Percentiles rank a stretch among this genome's conserved stretches.
phyloP scores from a whole-genome alignment of 306 rosid species.

The barrel medic (Medicago truncatula) region MtrunA17r5.0-ANR NC_053045.1:46758501-46759000 shows the following conservation, averaged over 20 bases:
- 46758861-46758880: slow-evolving; percentile 57
- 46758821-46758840: background rate
- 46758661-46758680: slow-evolving; percentile 1
- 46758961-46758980: slow-evolving; percentile 57
- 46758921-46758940: slow-evolving; percentile 56
- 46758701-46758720: background rate
- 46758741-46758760: background rate
- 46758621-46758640: background rate
- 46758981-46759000: slow-evolving; percentile 70
- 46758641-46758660: background rate
- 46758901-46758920: slow-evolving; percentile 50
- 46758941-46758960: slow-evolving; percentile 60
- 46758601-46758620: background rate
- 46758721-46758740: background rate
- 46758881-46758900: slow-evolving; percentile 42
- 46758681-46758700: slow-evolving; percentile 14
- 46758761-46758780: background rate
- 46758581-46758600: background rate
- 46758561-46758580: background rate
- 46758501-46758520: background rate
- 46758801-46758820: slow-evolving; percentile 21
- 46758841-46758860: slow-evolving; percentile 35
- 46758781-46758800: slow-evolving; percentile 6
- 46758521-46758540: background rate
- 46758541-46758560: background rate